Conservation (phyloP, 495 filamentous ascomycete genomes). For the Podospora bellae-mahoneyi region DNA sequence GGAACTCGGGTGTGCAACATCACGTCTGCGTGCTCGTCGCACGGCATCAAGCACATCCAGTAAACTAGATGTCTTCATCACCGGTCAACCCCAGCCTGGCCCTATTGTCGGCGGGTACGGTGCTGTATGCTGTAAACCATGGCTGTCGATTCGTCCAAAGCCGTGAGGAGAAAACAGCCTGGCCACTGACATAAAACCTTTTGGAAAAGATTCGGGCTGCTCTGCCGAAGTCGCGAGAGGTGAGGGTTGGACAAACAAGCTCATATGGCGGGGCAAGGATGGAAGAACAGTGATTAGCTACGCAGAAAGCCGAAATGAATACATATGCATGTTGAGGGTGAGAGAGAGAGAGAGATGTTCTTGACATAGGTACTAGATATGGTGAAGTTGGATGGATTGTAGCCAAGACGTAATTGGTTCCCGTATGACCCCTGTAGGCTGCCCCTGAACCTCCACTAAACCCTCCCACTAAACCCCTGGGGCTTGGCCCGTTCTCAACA, state of each 20-base stretch:
- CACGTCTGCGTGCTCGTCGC: background rate
- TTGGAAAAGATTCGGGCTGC: background rate
- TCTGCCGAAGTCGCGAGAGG: background rate
- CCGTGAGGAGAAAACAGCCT: background rate
- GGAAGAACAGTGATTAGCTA: background rate
- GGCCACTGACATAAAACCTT: background rate
- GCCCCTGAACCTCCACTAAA: constrained; percentile 1
- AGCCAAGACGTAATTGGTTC: constrained; percentile 4
- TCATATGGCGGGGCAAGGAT: background rate
- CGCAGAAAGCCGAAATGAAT: background rate
- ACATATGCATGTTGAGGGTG: background rate
- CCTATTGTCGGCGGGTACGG: background rate
- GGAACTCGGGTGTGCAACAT: constrained; percentile 1
- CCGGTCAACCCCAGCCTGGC: background rate
- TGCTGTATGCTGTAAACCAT: background rate
- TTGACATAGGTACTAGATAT: background rate
- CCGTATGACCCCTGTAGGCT: background rate
- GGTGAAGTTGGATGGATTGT: background rate
- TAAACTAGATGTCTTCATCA: background rate
- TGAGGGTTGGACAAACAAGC: background rate
- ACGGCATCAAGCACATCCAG: background rate
- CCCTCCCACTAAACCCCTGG: constrained; percentile 5
- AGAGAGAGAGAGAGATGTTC: background rate
- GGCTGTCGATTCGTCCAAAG: background rate
- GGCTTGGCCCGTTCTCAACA: background rate